phyloP scores from a whole-genome alignment of 1,284 basidiomycete species.

The Irpex sp. region DNA sequence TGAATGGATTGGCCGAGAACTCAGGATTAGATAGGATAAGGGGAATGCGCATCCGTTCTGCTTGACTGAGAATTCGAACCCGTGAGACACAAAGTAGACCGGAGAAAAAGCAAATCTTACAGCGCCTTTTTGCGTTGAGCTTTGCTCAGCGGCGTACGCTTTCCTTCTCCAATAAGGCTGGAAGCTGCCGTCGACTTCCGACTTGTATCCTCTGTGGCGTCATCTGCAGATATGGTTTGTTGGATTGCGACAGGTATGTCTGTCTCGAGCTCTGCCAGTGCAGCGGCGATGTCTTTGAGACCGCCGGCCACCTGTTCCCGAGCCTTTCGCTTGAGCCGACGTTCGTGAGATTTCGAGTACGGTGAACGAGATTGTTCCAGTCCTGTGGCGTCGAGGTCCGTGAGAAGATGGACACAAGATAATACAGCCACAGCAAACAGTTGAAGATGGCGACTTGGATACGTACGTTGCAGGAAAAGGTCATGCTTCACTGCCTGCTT shows the following conservation, averaged over 20 bases:
- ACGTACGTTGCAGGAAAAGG: constrained; percentile 60
- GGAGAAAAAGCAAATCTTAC: constrained; percentile 39
- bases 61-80: constrained; percentile 43
- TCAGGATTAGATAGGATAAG: constrained; percentile 65
- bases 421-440: constrained; percentile 2
- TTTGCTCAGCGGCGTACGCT: constrained; percentile 54
- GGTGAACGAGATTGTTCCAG: constrained; percentile 50
- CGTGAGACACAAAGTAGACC: constrained; percentile 3
- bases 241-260: constrained; percentile 17
- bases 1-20: constrained; percentile 70
- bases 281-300: constrained; percentile 55
- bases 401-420: background rate
- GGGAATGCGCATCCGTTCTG: constrained; percentile 68
- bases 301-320: constrained; percentile 67
- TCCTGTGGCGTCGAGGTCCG: constrained; percentile 35
- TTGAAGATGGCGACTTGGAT: constrained; percentile 7
- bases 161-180: constrained; percentile 70
- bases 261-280: constrained; percentile 46
- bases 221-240: constrained; percentile 15
- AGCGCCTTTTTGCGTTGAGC: constrained; percentile 66
- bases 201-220: constrained; percentile 14
- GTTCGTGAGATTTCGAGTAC: constrained; percentile 73
- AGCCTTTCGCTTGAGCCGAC: constrained; percentile 68
- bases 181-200: constrained; percentile 26
- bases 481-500: constrained; percentile 66